Conservation (phyloP, 192 early-diverging fungal genomes). For the Dimargaris xerosporica region DNA sequence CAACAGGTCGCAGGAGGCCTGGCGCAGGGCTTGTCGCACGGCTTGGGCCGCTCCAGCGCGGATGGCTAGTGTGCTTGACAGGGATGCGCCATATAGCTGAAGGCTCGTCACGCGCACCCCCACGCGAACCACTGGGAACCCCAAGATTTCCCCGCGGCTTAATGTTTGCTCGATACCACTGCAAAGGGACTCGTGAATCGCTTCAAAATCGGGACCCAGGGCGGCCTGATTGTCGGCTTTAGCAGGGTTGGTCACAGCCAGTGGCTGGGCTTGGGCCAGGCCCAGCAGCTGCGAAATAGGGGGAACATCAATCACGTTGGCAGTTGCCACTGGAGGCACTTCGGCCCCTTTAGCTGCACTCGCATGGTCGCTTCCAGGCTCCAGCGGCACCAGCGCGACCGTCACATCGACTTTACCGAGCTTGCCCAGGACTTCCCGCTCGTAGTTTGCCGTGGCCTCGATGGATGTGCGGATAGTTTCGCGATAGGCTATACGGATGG, state of each 20-base stretch:
- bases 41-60: constrained; percentile 47
- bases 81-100: constrained; percentile 32
- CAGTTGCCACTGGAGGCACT: too few relatives aligned
- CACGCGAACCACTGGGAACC: constrained; percentile 55
- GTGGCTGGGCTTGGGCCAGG: too few relatives aligned
- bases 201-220: neutral
- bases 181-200: constrained; percentile 32
- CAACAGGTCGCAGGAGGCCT: constrained; percentile 29
- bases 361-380: too few relatives aligned
- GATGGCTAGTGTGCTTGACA: constrained; percentile 42
- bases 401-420: constrained; percentile 36
- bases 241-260: neutral
- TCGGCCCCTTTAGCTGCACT: too few relatives aligned
- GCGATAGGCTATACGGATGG: constrained; percentile 74
- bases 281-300: too few relatives aligned
- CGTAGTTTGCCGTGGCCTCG: constrained; percentile 32
- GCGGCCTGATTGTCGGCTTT: neutral
- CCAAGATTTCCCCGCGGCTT: constrained; percentile 59
- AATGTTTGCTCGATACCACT: constrained; percentile 53
- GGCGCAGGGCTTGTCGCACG: constrained; percentile 34
- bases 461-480: constrained; percentile 41
- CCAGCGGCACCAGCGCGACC: constrained; percentile 34
- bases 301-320: too few relatives aligned
- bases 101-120: constrained; percentile 33
- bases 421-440: constrained; percentile 58